Percentiles rank a stretch among this genome's conserved stretches.
phyloP scores from a whole-genome alignment of 2,329 filamentous ascomycete genomes.

The Paecilomyces formosus region DNA sequence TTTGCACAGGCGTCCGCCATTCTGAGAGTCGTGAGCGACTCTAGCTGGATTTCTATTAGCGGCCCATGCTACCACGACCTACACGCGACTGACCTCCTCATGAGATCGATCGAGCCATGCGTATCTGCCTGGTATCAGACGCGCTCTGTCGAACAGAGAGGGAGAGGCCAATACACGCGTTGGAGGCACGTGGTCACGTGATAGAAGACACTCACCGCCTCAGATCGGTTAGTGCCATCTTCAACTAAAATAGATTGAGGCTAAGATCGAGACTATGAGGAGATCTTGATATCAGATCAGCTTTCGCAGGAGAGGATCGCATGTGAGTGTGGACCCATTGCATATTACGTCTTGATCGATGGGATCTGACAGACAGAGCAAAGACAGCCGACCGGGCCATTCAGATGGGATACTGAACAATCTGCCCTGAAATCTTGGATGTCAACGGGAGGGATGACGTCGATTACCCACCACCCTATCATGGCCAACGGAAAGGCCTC shows the following conservation, averaged over 20 bases:
- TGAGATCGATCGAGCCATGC: background rate
- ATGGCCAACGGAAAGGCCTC: background rate
- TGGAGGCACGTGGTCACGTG: background rate
- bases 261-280: too few relatives aligned
- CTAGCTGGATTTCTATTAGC: background rate
- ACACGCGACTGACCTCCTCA: background rate
- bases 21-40: background rate
- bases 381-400: background rate
- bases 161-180: background rate
- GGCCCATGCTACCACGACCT: background rate
- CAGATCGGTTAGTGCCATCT: background rate
- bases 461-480: background rate
- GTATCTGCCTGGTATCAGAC: background rate
- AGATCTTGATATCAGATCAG: too few relatives aligned
- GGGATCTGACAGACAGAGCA: background rate
- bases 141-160: background rate
- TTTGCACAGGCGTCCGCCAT: constrained; percentile 52
- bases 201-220: background rate
- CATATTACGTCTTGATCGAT: background rate
- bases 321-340: background rate
- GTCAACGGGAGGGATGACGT: background rate
- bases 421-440: background rate
- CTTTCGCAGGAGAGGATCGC: too few relatives aligned
- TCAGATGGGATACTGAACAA: background rate
- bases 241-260: too few relatives aligned